Conservation (phyloP, 2,329 filamentous ascomycete species). For the Hansfordia pulvinata region DNA sequence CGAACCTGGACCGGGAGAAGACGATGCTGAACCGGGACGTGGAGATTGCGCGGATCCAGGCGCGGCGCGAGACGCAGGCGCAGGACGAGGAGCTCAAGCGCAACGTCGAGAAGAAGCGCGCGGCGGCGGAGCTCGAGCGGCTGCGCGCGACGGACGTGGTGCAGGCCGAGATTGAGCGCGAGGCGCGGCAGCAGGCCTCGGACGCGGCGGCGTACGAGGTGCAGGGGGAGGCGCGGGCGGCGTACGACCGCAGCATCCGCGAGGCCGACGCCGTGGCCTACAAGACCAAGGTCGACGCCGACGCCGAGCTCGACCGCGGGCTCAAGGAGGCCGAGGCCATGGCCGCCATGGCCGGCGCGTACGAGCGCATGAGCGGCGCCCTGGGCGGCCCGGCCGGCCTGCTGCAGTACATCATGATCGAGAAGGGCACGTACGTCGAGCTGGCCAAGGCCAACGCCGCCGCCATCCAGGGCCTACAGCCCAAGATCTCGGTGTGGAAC, state of each 20-base stretch:
- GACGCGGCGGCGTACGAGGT: conserved; percentile 53
- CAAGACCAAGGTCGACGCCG: conserved; percentile 32
- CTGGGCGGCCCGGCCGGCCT: conserved; percentile 69
- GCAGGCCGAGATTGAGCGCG: conserved; percentile 56
- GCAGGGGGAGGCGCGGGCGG: conserved; percentile 43
- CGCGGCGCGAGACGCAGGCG: conserved; percentile 58
- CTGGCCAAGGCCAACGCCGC: conserved; percentile 66
- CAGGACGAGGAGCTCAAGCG: conserved; percentile 71
- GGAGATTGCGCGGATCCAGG: conserved; percentile 62
- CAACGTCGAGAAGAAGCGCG: conserved; percentile 64
- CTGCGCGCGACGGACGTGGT: conserved; percentile 67
- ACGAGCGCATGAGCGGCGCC: conserved; percentile 54
- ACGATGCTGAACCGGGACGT: conserved; percentile 61
- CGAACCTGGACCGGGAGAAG: conserved; percentile 59
- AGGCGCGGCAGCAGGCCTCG: conserved; percentile 55
- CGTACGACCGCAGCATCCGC: conserved; percentile 37
- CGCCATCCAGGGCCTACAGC: conserved; percentile 64
- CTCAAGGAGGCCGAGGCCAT: conserved; percentile 69
- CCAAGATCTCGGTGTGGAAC: conserved; percentile 88
- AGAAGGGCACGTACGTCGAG: conserved; percentile 64
- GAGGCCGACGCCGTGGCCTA: conserved; percentile 37
- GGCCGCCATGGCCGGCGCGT: conserved; percentile 67
- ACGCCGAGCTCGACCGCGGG: conserved; percentile 40
- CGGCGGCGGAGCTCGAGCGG: conserved; percentile 67
- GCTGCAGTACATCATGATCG: conserved; percentile 78